Evolutionary conservation across 345 rosid genomes (phyloP).

Genomic region (Schrenkiella parvula): DNA sequence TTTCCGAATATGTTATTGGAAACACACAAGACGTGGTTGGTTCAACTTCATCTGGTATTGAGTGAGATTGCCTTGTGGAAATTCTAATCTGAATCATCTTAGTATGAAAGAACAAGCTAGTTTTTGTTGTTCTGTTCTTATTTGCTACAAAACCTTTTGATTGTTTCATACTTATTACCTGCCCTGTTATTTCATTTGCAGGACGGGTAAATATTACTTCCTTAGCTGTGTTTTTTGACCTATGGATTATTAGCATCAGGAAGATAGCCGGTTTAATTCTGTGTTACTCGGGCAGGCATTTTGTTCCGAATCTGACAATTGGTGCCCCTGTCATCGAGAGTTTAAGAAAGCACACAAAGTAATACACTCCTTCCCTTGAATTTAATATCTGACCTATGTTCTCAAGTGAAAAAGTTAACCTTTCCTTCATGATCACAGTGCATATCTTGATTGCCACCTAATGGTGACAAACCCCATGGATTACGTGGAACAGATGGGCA

Average conservation of each 20-base stretch:
- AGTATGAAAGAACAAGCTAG: background rate
- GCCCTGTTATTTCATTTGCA: slow-evolving; percentile 5
- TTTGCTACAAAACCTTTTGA: background rate
- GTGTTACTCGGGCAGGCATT: slow-evolving; percentile 50
- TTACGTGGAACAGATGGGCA: slow-evolving; percentile 67
- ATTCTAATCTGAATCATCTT: background rate
- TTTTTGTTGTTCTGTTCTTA: background rate
- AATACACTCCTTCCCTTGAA: background rate
- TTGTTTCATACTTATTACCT: background rate
- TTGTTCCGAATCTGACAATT: slow-evolving; percentile 81
- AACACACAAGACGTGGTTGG: background rate
- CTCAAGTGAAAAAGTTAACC: background rate
- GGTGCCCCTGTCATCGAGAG: slow-evolving; percentile 92
- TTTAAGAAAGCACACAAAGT: slow-evolving; percentile 87
- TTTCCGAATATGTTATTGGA: background rate
- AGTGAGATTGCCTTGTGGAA: background rate
- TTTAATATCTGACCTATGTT: background rate
- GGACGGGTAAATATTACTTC: slow-evolving; percentile 20
- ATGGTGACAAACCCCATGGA: slow-evolving; percentile 93
- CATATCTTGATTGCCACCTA: slow-evolving; percentile 91
- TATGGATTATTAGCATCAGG: background rate
- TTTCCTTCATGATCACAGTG: slow-evolving; percentile 40
- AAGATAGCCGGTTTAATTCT: background rate
- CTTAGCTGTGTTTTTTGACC: background rate
- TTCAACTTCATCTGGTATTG: background rate